phyloP scores from a whole-genome alignment of 2,329 filamentous ascomycete genomes.

The Colletotrichum sp. region DNA sequence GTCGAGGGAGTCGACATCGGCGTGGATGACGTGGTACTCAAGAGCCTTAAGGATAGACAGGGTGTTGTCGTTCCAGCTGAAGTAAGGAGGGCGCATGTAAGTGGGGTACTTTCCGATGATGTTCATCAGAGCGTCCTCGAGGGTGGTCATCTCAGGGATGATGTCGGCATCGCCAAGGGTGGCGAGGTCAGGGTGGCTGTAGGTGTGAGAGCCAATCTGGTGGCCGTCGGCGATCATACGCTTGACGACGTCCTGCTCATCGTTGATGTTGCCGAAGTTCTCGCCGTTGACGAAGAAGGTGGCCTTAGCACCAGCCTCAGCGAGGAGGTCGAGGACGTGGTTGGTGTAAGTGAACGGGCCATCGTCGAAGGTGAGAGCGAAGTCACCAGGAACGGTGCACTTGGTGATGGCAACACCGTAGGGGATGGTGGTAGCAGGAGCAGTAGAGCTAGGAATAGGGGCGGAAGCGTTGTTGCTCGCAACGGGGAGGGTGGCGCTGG shows the following conservation, averaged over 20 bases:
- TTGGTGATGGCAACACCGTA: conserved; percentile 36
- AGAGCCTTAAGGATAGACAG: conserved; percentile 18
- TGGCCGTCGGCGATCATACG: conserved; percentile 48
- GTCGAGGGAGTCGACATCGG: conserved; percentile 33
- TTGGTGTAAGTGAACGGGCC: conserved; percentile 48
- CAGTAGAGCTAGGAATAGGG: conserved; percentile 28
- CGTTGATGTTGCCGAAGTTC: conserved; percentile 41
- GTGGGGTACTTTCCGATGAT: conserved; percentile 46
- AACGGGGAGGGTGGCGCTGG: conserved; percentile 11
- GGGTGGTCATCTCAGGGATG: conserved; percentile 44
- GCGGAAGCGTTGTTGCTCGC: conserved; percentile 7
- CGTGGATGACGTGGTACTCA: conserved; percentile 14
- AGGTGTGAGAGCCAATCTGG: conserved; percentile 44
- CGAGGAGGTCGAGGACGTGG: conserved; percentile 43
- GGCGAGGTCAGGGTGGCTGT: conserved; percentile 49
- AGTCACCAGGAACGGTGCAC: conserved; percentile 37
- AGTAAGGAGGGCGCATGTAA: conserved; percentile 50
- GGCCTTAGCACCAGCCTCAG: conserved; percentile 34
- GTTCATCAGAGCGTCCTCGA: conserved; percentile 49
- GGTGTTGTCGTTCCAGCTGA: conserved; percentile 26
- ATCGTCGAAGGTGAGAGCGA: conserved; percentile 54
- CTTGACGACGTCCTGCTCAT: conserved; percentile 44
- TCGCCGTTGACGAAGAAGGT: conserved; percentile 50
- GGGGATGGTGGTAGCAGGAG: conserved; percentile 33
- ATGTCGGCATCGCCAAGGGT: conserved; percentile 35